Evolutionary conservation across 257 asterid genomes (phyloP), one percentile per base, ranked within the genome.

Genomic region (Fraxinus pennsylvanica): DNA sequence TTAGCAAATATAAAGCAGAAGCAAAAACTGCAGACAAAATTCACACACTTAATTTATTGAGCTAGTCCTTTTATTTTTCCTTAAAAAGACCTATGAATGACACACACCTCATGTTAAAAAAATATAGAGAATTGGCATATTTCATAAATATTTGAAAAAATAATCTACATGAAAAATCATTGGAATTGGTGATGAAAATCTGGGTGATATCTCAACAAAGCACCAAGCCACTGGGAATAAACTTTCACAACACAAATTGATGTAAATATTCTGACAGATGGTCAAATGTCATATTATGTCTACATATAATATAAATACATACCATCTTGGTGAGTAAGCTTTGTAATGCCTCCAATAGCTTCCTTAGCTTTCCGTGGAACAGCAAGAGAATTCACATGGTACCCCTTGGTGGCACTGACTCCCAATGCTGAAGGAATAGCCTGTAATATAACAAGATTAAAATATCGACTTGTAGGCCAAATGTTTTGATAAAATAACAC

Each of bases 351-450:
- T 77, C 99, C 99, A 78, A 93, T 93, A 83, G 99, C 98, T 85
- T 96, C 99, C 90, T 96, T 96, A 72, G 99, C 99, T 91, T 96
- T 96, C 79, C 99, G 91, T 54, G 94, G 98, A 88, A 93, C 99
- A 71, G 99, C 95, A 66, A 96, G 94, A 92, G 99, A 96, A 86
- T 96, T 93, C 74, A 96, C 98, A 80, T 96, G 96, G 88, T 96
- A 96, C 80, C 85, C 88, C 74, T 90, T 96, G 73, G 86, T 85
- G 83, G 92, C 81, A 82, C 99, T 96, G 75, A 93, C 99, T 78
- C 99, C 99, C 90, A 96, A 77, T 74, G 97, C 81, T 43, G 99
- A 90, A 82, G 98, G 98, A 85, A 96, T 87, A 74, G 94, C 99
- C 99, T 96, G 82, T 47, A 76, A 86, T 43, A 50, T 35, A 81